phyloP scores from a whole-genome alignment of 1,284 basidiomycete genomes.

The Takashimella koratensis region DNA sequence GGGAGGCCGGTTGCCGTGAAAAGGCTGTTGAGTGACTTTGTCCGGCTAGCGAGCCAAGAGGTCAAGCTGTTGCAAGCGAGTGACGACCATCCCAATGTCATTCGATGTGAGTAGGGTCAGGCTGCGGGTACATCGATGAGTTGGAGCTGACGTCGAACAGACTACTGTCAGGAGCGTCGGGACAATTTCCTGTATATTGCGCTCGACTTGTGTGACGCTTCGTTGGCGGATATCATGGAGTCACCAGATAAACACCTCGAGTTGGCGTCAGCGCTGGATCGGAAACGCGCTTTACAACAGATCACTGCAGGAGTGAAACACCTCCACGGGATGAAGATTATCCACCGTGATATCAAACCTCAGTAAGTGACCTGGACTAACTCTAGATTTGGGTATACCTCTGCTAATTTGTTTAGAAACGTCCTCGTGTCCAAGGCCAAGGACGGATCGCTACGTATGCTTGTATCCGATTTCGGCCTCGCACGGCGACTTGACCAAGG shows the following conservation, averaged over 20 bases:
- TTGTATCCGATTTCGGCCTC: constrained; percentile 92
- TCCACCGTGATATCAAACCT: constrained; percentile 97
- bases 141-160: no score
- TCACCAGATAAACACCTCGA: constrained; percentile 59
- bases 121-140: no score
- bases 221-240: constrained; percentile 89
- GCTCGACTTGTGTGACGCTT: constrained; percentile 91
- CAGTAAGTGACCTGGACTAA: constrained; percentile 52
- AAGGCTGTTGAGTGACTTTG: constrained; percentile 90
- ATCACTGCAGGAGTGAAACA: constrained; percentile 85
- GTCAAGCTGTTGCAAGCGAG: constrained; percentile 91
- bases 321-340: constrained; percentile 89
- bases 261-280: constrained; percentile 74
- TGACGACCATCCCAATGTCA: constrained; percentile 97
- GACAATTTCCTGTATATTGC: constrained; percentile 96
- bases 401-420: constrained; percentile 54
- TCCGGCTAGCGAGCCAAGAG: constrained; percentile 89
- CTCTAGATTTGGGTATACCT: not conserved
- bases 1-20: constrained; percentile 96
- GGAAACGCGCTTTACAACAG: constrained; percentile 82
- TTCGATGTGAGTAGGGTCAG: constrained; percentile 66
- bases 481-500: constrained; percentile 89
- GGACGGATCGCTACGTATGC: constrained; percentile 67
- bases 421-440: constrained; percentile 81
- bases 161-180: constrained; percentile 94